Percentiles rank a stretch among this genome's conserved stretches.
These are phyloP conservation scores for Xylaria flabelliformis DNA, from an alignment of 495 filamentous ascomycete genomes.

Conservation along the genomic window DNA sequence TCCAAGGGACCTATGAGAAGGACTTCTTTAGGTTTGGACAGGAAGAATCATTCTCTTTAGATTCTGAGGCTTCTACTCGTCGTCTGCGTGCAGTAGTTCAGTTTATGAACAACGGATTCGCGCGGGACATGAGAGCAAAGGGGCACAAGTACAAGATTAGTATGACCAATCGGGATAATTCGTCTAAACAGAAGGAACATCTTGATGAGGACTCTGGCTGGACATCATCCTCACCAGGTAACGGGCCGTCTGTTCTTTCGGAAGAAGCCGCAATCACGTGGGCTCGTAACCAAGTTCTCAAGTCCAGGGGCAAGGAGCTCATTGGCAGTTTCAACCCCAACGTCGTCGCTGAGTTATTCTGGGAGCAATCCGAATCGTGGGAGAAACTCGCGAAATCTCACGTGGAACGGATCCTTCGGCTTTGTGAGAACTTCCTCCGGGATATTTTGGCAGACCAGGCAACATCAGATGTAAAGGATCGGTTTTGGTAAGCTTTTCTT, in stretches of 20 bases:
- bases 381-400: conserved; percentile 33
- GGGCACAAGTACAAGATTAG: conserved; percentile 4
- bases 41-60: not conserved
- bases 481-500: conserved; percentile 10
- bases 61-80: not conserved
- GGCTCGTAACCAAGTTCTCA: conserved; percentile 3
- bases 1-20: not conserved
- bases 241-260: not conserved
- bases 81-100: not conserved
- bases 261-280: not conserved
- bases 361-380: conserved; percentile 52
- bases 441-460: not conserved
- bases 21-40: not conserved
- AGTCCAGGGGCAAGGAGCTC: conserved; percentile 50
- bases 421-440: not conserved
- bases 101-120: conserved; percentile 6
- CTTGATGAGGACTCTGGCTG: not conserved
- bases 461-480: conserved; percentile 23
- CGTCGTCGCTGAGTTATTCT: conserved; percentile 51
- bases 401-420: conserved; percentile 30
- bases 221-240: not conserved
- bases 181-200: not conserved
- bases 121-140: not conserved
- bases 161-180: not conserved
- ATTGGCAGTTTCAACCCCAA: conserved; percentile 55